Evolutionary conservation across 2,329 filamentous ascomycete species (phyloP), one percentile per base, ranked within the genome.

Genomic region (Aurifilum marmelostoma): DNA sequence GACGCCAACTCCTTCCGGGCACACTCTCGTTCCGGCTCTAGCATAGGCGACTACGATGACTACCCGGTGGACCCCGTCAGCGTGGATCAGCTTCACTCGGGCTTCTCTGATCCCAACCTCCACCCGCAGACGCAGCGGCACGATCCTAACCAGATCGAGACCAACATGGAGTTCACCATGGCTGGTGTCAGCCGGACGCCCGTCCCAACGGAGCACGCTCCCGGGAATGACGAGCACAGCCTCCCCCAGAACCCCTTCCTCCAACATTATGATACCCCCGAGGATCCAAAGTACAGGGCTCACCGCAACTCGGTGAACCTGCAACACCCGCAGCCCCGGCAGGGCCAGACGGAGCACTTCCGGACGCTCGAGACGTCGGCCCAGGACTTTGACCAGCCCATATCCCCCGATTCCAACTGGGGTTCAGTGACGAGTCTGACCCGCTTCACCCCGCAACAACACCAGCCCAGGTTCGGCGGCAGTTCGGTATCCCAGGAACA

Each of bases 281-380:
- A 88, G 75, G 91, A 94, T 73, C 91, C 92, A 61, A 94, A 94
- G 78, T 94, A 94, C 79, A 90, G 91, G 78, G 91, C 91, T 67
- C 91, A 94, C 77, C 89, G 92, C 73, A 92, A 94, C 80, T 94
- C 91, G 34, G 78, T 94, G 67, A 93, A 93, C 75, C 82, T 95
- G 52, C 89, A 93, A 76, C 92, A 95, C 78, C 92, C 92, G 7
- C 92, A 94, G 77, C 92, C 92, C 11, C 84, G 91, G 37, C 89
- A 87, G 24, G 92, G 92, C 0, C 89, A 92, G 67, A 92, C 90
- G 0, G 88, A 91, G 76, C 89, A 90, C 34, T 92, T 93, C 79
- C 89, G 92, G 74, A 88, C 90, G 1, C 83, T 94, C 27, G 92
- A 95, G 80, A 88, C 85, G 11, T 90, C 92, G 70, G 92, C 92